Evolutionary conservation across 495 filamentous ascomycete species (phyloP).

Genomic region (Aspergillus haitiensis): DNA sequence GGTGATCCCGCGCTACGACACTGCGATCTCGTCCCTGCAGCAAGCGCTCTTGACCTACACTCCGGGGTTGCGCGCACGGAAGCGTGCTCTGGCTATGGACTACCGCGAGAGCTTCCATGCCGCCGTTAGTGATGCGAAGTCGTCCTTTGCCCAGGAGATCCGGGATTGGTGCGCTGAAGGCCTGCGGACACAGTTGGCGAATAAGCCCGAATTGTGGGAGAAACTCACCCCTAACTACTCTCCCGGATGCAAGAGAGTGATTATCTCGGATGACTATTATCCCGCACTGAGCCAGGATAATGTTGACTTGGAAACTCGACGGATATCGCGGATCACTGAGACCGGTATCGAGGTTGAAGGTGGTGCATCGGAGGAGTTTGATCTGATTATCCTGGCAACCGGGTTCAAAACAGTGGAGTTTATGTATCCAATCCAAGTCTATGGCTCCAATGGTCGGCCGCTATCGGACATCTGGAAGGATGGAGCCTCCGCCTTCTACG

Average conservation of each 20-base stretch:
- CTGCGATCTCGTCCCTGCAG: constrained; percentile 38
- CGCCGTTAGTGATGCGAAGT: constrained; percentile 38
- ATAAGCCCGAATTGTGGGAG: constrained; percentile 49
- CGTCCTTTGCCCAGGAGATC: constrained; percentile 33
- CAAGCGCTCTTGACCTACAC: constrained; percentile 41
- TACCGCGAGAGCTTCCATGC: constrained; percentile 45
- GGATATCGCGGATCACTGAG: constrained; percentile 43
- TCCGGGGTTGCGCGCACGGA: constrained; percentile 47
- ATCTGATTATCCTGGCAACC: constrained; percentile 55
- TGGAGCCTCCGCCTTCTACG: constrained; percentile 48
- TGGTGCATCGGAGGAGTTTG: constrained; percentile 43
- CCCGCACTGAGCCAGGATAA: constrained; percentile 44
- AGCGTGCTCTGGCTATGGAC: constrained; percentile 50
- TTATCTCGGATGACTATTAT: constrained; percentile 58
- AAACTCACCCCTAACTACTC: constrained; percentile 52
- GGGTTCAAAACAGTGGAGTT: constrained; percentile 58
- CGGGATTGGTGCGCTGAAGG: constrained; percentile 27
- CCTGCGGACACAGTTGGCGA: constrained; percentile 38
- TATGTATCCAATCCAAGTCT: constrained; percentile 54
- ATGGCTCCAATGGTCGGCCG: constrained; percentile 41
- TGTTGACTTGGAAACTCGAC: constrained; percentile 50
- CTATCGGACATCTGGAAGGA: constrained; percentile 51
- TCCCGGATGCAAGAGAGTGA: constrained; percentile 56
- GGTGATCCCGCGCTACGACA: constrained; percentile 54
- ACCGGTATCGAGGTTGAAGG: constrained; percentile 46